Base-by-base conservation (phyloP, 495 filamentous ascomycete genomes). In the Penicillium tannophilum region DNA sequence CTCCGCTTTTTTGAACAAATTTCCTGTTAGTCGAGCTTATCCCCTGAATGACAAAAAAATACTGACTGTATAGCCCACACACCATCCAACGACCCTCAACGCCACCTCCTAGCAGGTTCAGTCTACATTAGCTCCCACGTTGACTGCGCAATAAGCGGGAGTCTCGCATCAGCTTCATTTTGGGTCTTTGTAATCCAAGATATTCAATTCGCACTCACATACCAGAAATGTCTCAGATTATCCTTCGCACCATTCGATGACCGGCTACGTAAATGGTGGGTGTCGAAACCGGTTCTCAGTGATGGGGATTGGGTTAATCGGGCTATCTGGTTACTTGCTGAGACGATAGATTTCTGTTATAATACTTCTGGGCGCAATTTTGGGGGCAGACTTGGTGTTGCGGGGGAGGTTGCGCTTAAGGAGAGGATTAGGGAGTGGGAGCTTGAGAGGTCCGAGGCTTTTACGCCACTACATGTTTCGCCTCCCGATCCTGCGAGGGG, bases 131-230 rank as follows among this genome's bases (percentile, higher is more conserved):
- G 72, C 51, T 73, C 75, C 2, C 74, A 76, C 17, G 68, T 74
- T 4, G 72, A 75, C 60, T 76, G 70, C 44, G 75, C 75, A 1
- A 71, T 72, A 31, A 72, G 71, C 12, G 67, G 70, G 11, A 72
- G 74, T 4, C 68, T 78, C 35, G 69, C 72, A 1, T 72, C 75
- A 17, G 72, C 75, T 3, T 74, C 75, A 0, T 78, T 78, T 64
- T 78, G 75, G 75, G 67, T 72, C 24, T 78, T 74, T 48, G 74
- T 78, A 1, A 74, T 74, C 59, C 75, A 78, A 54, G 75, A 78
- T 58, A 74, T 78, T 28, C 74, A 78, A 33, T 73, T 73, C 57
- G 72, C 74, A 7, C 58, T 78, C 48, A 71, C 67, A 31, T 73
- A 68, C 55, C 75, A 71, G 33, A 73, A 69, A 60, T 68, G 74